Evolutionary conservation across 495 filamentous ascomycete genomes (phyloP).

Genomic region (Aspergillus sclerotiicarbonarius): DNA sequence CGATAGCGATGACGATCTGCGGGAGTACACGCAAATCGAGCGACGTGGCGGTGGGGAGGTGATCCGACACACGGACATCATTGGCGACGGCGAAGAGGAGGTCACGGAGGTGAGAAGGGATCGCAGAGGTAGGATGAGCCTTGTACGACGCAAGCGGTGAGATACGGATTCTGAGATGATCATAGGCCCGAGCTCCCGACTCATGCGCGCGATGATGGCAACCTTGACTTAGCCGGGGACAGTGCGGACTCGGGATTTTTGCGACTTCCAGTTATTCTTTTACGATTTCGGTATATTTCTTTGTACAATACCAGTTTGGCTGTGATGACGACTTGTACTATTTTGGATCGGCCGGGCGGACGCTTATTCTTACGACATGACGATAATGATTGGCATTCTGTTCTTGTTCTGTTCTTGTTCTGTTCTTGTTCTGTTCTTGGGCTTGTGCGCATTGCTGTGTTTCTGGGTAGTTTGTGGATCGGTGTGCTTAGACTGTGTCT

Average conservation of each 20-base stretch:
- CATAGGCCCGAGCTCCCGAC: constrained; percentile 56
- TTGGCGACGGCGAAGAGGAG: constrained; percentile 48
- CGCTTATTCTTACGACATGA: constrained; percentile 7
- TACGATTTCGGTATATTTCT: not conserved
- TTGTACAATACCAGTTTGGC: constrained; percentile 1
- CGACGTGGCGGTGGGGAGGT: constrained; percentile 41
- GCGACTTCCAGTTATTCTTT: constrained; percentile 1
- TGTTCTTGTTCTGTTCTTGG: too few relatives aligned
- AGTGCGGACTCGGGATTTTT: not conserved
- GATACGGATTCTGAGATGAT: constrained; percentile 19
- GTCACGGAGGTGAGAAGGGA: constrained; percentile 72
- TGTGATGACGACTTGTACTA: constrained; percentile 4
- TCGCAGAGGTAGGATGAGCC: constrained; percentile 80
- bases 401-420: too few relatives aligned
- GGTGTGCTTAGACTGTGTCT: not conserved
- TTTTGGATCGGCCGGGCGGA: constrained; percentile 8
- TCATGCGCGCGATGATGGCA: constrained; percentile 72
- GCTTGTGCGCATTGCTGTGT: not conserved
- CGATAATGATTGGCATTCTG: not conserved
- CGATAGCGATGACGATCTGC: constrained; percentile 53
- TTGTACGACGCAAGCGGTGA: constrained; percentile 45
- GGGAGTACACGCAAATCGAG: constrained; percentile 54
- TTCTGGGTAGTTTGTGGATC: not conserved
- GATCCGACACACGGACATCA: constrained; percentile 41
- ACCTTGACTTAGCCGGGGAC: constrained; percentile 61